Evolutionary conservation across 257 asterid species (phyloP), one percentile per base, ranked within the genome.

Genomic region (Salvia rosmarinus): DNA sequence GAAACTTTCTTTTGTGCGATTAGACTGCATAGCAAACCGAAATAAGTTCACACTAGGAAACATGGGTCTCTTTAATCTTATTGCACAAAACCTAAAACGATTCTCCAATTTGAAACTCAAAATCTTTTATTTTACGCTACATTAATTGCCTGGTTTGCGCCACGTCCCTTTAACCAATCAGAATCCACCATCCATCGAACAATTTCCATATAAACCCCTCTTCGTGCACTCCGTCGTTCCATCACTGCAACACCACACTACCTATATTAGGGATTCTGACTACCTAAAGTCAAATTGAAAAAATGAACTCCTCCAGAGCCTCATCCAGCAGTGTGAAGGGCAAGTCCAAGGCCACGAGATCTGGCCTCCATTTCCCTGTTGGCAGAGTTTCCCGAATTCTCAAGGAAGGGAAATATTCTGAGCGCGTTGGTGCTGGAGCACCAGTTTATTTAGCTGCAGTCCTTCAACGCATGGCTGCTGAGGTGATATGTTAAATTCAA

Each of bases 371-470:
- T 35, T 81, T 81, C 64, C 81, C 86, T 0, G 83, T 81, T 1
- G 76, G 83, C 20, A 67, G 84, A 44, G 28, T 82, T 50, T 65
- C 75, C 25, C 76, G 75, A 2, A 72, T 37, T 35, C 79, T 82
- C 67, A 79, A 82, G 52, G 69, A 23, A 14, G 78, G 85, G 3
- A 76, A 71, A 1, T 82, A 80, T 16, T 56, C 85, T 0, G 44
- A 62, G 23, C 76, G 82, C 2, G 75, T 84, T 3, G 69, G 82
- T 4, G 50, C 78, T 0, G 74, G 74, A 9, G 78, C 80, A 2
- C 78, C 86, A 1, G 78, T 79, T 44, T 81, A 77, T 70, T 71
- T 80, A 51, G 57, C 86, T 2, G 83, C 86, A 1, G 83, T 72
- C 9, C 81, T 79, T 14, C 85, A 82, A 16, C 77, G 72, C 5